These are phyloP conservation scores for Planoprotostelium fungivorum DNA, from an alignment of 78 protist genomes.

Conservation along the genomic window DNA sequence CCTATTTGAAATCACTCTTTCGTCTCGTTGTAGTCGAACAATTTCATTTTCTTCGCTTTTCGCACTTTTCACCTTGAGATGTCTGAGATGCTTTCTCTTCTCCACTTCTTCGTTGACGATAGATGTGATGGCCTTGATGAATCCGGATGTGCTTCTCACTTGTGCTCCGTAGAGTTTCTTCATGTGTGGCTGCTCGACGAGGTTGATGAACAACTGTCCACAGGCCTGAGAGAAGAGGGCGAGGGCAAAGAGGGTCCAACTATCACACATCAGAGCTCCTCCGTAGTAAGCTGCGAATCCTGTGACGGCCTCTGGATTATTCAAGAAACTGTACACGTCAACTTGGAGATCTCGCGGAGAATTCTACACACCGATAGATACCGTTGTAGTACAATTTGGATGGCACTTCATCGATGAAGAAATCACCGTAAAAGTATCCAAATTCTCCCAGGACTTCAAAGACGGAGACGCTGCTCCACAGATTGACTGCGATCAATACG, in stretches of 20 bases:
- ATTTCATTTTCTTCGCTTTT: too few relatives aligned
- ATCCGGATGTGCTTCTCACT: neutral
- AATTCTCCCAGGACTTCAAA: conserved; percentile 64
- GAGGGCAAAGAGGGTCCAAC: conserved; percentile 35
- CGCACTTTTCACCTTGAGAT: neutral
- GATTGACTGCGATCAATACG: conserved; percentile 36
- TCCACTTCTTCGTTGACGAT: neutral
- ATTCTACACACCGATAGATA: conserved; percentile 19
- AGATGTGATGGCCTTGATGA: neutral
- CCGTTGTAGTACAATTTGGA: conserved; percentile 43
- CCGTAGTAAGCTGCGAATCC: conserved; percentile 68
- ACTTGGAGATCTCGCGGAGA: neutral
- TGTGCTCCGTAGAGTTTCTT: conserved; percentile 46
- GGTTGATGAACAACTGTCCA: conserved; percentile 28
- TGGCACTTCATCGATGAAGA: conserved; percentile 52
- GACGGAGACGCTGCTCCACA: conserved; percentile 33
- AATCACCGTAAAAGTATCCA: conserved; percentile 77
- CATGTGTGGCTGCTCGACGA: conserved; percentile 73
- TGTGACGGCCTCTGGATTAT: conserved; percentile 62
- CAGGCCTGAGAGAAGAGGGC: conserved; percentile 48
- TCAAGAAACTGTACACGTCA: conserved; percentile 28
- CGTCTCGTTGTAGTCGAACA: too few relatives aligned
- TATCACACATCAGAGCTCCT: conserved; percentile 33
- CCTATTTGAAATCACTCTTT: too few relatives aligned
- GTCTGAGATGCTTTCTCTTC: neutral